Base-by-base conservation (phyloP, 2,329 filamentous ascomycete genomes). In the Stagonosporopsis rhizophila region DNA sequence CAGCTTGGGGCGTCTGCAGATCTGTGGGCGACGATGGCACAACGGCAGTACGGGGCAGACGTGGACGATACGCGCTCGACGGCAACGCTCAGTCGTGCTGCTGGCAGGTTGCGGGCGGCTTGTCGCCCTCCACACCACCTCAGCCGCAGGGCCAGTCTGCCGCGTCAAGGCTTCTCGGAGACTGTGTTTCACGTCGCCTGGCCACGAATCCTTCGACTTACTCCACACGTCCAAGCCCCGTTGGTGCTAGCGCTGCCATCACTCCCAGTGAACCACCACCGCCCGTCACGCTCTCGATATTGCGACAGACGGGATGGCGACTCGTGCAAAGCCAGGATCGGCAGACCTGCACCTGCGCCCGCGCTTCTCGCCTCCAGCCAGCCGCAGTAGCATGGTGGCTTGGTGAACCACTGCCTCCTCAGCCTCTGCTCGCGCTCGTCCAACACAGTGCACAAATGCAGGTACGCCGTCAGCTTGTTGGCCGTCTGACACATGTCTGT, bases 391-490 rank as follows among this genome's bases (percentile, higher is more conserved):
- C 47, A 47, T 14, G 28, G n/a, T 17, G 28, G 38, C 47, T 44
- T 25, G 34, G 38, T 22, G 44, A 32, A 49, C 45, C 30, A 23
- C n/a, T 27, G 39, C 0, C 40, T 20, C 17, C 6, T 19, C 38
- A 46, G 45, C 50, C 12, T 44, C 32, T 42, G 37, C 42, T 46
- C 41, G 34, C 37, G 17, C 34, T 30, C 17, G 17, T 37, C 28
- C 15, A 25, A 34, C 38, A 34, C 32, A 27, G 20, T 27, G 22
- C 28, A 37, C 46, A 47, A 19, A 59, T 58, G 64, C 65, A 68
- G 62, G 64, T 64, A 68, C 64, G 50, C 59, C 53, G 47, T 57
- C 60, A 47, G 34, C 22, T 56, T 46, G 28, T 39, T 57, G 55
- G 46, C 55, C 20, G 44, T 40, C 48, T 52, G 54, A 57, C 49